Evolutionary conservation across 495 filamentous ascomycete species (phyloP).

Genomic region (Letharia columbiana): DNA sequence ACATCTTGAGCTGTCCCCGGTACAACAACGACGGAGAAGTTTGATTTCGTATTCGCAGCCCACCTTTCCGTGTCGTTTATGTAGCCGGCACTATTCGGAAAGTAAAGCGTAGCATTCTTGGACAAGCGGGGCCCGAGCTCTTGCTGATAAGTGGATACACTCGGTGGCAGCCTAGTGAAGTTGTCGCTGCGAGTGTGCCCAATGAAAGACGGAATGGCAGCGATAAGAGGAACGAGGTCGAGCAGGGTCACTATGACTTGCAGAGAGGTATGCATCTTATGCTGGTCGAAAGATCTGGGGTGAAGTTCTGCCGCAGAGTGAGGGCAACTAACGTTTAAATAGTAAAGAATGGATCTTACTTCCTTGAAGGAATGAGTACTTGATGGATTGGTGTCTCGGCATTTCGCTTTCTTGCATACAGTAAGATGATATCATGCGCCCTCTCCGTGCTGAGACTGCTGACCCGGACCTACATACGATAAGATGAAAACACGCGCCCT

Average conservation of each 20-base stretch:
- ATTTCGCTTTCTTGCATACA: no score
- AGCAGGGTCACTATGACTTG: neutral
- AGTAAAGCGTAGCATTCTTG: conserved; percentile 38
- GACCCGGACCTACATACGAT: no score
- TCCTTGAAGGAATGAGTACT: no score
- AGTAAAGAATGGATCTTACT: no score
- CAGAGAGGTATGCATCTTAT: neutral
- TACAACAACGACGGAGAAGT: conserved; percentile 25
- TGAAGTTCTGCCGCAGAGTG: neutral
- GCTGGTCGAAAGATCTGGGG: neutral
- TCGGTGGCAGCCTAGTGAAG: conserved; percentile 1
- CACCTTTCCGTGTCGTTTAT: conserved; percentile 37
- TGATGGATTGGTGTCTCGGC: no score
- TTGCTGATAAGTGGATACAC: neutral
- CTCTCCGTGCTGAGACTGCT: no score
- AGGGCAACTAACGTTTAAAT: neutral
- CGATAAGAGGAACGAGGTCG: neutral
- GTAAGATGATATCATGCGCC: no score
- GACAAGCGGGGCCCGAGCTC: conserved; percentile 5
- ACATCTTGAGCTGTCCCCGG: neutral
- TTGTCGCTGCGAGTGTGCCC: neutral
- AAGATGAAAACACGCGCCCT: no score
- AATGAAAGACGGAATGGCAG: neutral
- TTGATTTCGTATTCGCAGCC: conserved; percentile 34
- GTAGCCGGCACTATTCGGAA: conserved; percentile 37